phyloP scores from a whole-genome alignment of 495 filamentous ascomycete genomes.

The Aspergillus sparsus region DNA sequence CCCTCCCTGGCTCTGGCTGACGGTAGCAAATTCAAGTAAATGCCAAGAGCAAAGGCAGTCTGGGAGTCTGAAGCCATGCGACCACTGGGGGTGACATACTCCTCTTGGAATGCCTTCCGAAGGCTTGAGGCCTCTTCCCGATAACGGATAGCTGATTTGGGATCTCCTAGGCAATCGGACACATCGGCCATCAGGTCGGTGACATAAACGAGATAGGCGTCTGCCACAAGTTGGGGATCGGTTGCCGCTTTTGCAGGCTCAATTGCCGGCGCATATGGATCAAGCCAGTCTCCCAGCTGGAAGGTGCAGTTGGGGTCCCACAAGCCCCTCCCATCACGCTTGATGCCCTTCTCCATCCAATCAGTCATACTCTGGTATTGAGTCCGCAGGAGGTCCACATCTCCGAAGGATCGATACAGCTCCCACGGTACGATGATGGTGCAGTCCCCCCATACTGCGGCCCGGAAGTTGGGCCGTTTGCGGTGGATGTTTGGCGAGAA shows the following conservation, averaged over 20 bases:
- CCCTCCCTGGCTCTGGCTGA: constrained; percentile 29
- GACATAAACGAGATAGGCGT: constrained; percentile 48
- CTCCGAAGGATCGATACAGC: no score
- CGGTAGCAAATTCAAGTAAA: constrained; percentile 50
- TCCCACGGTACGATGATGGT: no score
- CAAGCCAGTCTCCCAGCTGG: constrained; percentile 59
- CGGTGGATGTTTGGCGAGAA: no score
- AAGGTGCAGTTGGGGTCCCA: no score
- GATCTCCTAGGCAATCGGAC: no score
- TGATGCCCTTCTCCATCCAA: no score
- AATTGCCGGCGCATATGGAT: constrained; percentile 48
- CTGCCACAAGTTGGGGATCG: constrained; percentile 44
- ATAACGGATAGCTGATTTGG: background rate
- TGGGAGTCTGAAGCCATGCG: constrained; percentile 48
- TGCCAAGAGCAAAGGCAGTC: constrained; percentile 46
- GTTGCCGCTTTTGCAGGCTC: constrained; percentile 44
- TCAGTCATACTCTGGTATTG: no score
- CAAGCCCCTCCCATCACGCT: no score
- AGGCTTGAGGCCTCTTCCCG: no score
- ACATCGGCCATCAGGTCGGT: background rate
- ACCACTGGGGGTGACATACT: constrained; percentile 46
- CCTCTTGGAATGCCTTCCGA: constrained; percentile 48
- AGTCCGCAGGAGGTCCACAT: no score
- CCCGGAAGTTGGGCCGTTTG: no score
- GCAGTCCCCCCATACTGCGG: no score